Base-by-base conservation (phyloP, 768 basidiomycete genomes). In the Stropharia rugosoannulata region DNA sequence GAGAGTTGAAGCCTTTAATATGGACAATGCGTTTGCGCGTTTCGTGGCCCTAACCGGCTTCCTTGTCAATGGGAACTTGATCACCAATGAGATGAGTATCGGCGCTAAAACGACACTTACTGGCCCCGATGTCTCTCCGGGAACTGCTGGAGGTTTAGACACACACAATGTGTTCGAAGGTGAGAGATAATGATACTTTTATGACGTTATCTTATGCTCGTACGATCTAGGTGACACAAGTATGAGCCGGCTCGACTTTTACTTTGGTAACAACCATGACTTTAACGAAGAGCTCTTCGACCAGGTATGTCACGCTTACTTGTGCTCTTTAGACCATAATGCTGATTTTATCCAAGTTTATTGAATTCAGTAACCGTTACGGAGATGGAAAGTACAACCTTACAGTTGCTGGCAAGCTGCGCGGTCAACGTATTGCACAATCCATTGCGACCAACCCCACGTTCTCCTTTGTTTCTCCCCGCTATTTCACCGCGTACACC, bases 341-440 rank as follows among this genome's bases (percentile, higher is more conserved):
- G 1, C 22, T 22, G 22, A 22, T 4, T 22, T 1, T 22, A 22
- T 22, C 22, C 22, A 1, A 67, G 66, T 54, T 67, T 32, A 41
- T 57, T 15, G 56, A 58, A 18, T 64, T 58, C 44, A 62, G 60
- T 39, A 62, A 66, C 54, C 25, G 56, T 38, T 67, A 58, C 42
- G 66, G 66, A 25, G 63, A 37, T 19, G 66, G 66, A 51, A 62
- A 62, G 7, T 67, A 66, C 51, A 66, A 67, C 44, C 50, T 61
- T 2, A 58, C 62, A 5, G 64, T 61, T 11, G 64, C 66, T 5
- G 64, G 55, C 18, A 61, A 67, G 18, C 52, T 65, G 40, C 55
- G 66, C 6, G 58, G 45, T 32, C 51, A 62, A 11, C 64, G 64
- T 36, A 65, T 67, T 32, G 62, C 61, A 36, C 59, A 67, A 6